phyloP scores from a whole-genome alignment of 2,329 filamentous ascomycete genomes.

The Arthrocladium fulminans region DNA sequence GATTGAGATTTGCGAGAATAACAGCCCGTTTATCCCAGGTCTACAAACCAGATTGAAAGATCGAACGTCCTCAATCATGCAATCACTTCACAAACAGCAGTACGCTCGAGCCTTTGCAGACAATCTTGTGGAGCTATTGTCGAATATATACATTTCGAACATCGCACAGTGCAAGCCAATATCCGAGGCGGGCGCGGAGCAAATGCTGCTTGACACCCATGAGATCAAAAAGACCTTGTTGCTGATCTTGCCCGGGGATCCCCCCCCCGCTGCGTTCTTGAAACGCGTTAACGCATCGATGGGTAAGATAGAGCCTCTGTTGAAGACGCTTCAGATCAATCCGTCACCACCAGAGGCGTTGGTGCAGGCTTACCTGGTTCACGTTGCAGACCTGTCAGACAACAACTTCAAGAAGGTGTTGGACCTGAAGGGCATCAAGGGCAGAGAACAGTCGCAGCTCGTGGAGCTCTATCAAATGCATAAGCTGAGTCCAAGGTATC shows the following conservation, averaged over 20 bases:
- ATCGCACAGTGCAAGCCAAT: conserved; percentile 85
- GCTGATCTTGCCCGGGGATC: conserved; percentile 55
- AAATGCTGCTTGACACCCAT: conserved; percentile 96
- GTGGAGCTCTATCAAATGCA: conserved; percentile 88
- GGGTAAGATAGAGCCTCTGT: conserved; percentile 77
- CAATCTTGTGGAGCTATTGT: conserved; percentile 83
- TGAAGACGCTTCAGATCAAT: conserved; percentile 94
- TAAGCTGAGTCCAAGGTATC: conserved; percentile 56
- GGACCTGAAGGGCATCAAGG: conserved; percentile 82
- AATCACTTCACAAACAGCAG: conserved; percentile 74
- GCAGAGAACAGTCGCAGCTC: conserved; percentile 72
- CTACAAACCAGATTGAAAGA: conserved; percentile 64
- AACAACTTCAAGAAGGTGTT: conserved; percentile 93
- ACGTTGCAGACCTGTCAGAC: conserved; percentile 88
- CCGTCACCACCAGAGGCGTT: conserved; percentile 84
- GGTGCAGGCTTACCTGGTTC: conserved; percentile 94
- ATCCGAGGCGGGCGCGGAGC: conserved; percentile 88
- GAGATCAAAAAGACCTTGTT: conserved; percentile 72
- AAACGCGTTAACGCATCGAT: conserved; percentile 80
- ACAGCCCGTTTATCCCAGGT: conserved; percentile 83
- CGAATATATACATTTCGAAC: conserved; percentile 68
- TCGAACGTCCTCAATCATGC: conserved; percentile 65
- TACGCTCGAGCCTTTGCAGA: conserved; percentile 93
- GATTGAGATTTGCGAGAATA: conserved; percentile 86
- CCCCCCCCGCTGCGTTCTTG: conserved; percentile 58